A percentile compares a stretch with the other conserved stretches of the same genome.
Evolutionary conservation across 495 filamentous ascomycete genomes (phyloP).

Genomic region (Penicillium cosmopolitanum): DNA sequence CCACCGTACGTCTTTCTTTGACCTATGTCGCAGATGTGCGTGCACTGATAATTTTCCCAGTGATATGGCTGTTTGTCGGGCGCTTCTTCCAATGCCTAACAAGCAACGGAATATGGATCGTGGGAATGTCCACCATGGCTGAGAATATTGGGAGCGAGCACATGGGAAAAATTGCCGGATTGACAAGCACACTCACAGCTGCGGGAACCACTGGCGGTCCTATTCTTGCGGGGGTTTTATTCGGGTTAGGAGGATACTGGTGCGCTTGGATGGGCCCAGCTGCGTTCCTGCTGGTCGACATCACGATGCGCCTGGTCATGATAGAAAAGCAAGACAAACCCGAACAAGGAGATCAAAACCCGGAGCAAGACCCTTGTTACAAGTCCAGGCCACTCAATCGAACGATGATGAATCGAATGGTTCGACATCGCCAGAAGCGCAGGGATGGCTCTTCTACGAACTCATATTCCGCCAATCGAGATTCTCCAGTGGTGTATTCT

Average conservation of each 20-base stretch:
- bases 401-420: not conserved
- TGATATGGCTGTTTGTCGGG: slow-evolving; percentile 28
- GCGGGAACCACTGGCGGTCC: slow-evolving; percentile 31
- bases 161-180: slow-evolving; percentile 32
- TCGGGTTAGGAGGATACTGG: slow-evolving; percentile 36
- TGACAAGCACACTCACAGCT: slow-evolving; percentile 19
- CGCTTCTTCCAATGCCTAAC: slow-evolving; percentile 35
- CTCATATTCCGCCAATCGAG: slow-evolving; percentile 26
- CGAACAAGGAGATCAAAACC: slow-evolving; percentile 1
- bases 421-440: not conserved
- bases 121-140: slow-evolving; percentile 33
- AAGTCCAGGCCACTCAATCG: not conserved
- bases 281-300: slow-evolving; percentile 30
- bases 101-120: slow-evolving; percentile 34
- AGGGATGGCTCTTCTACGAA: slow-evolving; percentile 29
- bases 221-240: slow-evolving; percentile 26
- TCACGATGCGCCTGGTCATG: slow-evolving; percentile 36
- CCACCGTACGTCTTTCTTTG: slow-evolving; percentile 14
- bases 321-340: slow-evolving; percentile 25
- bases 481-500: slow-evolving; percentile 28
- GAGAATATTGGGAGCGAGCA: slow-evolving; percentile 32
- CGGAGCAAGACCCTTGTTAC: slow-evolving; percentile 6
- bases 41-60: slow-evolving; percentile 19
- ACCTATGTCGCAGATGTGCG: not conserved
- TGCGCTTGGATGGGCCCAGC: slow-evolving; percentile 29